These are phyloP conservation scores for Byssochlamys sp. DNA, from an alignment of 2,329 filamentous ascomycete species.

Conservation along the genomic window DNA sequence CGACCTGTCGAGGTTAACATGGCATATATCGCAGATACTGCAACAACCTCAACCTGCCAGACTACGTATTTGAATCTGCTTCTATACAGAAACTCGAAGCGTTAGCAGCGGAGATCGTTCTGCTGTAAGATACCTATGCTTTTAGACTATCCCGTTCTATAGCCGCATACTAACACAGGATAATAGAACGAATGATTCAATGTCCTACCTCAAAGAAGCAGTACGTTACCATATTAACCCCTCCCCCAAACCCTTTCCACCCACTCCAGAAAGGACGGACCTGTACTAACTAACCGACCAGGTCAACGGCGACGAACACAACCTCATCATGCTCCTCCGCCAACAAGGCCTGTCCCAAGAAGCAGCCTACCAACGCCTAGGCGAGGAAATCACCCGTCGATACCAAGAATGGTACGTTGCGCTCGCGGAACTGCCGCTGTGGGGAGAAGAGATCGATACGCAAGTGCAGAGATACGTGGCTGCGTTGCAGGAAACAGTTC, in stretches of 20 bases:
- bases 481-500: neutral
- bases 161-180: neutral
- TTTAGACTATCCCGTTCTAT: neutral
- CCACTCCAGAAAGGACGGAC: neutral
- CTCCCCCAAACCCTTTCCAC: neutral
- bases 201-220: neutral
- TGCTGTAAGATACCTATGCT: neutral
- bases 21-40: neutral
- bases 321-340: conserved; percentile 1
- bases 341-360: neutral
- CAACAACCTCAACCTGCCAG: neutral
- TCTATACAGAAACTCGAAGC: neutral
- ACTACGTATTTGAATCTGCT: neutral
- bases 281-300: neutral
- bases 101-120: neutral
- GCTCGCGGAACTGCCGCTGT: neutral
- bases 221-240: neutral
- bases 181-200: neutral
- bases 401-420: neutral
- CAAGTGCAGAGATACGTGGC: neutral
- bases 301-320: neutral
- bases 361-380: neutral
- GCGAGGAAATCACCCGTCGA: neutral
- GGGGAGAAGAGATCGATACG: neutral
- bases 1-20: neutral